Conservation (phyloP, 2,329 filamentous ascomycete genomes). For the Alternaria sp. region DNA sequence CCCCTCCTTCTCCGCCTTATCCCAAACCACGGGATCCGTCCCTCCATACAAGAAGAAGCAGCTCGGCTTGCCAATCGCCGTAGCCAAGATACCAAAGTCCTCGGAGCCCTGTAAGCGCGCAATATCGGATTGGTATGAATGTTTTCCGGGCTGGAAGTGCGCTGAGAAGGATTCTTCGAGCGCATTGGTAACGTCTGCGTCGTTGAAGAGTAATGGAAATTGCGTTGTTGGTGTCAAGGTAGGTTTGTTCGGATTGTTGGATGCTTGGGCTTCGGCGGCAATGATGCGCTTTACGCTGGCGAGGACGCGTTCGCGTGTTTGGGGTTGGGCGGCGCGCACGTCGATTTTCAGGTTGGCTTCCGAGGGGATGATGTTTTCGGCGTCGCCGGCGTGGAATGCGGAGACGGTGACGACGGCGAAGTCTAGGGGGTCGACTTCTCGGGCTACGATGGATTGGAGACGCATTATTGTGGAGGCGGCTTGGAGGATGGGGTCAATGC, state of each 20-base stretch:
- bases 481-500: slow-evolving; percentile 67
- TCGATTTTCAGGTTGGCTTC: slow-evolving; percentile 64
- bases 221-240: slow-evolving; percentile 51
- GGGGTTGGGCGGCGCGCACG: slow-evolving; percentile 58
- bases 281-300: slow-evolving; percentile 62
- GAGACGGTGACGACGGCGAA: slow-evolving; percentile 67
- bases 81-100: slow-evolving; percentile 67
- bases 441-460: slow-evolving; percentile 66
- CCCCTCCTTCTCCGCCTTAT: slow-evolving; percentile 58
- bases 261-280: slow-evolving; percentile 62
- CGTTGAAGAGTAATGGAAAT: slow-evolving; percentile 64
- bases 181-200: slow-evolving; percentile 53
- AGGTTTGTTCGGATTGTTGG: slow-evolving; percentile 56
- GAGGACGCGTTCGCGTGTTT: slow-evolving; percentile 60
- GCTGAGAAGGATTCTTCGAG: slow-evolving; percentile 57
- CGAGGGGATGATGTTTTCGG: slow-evolving; percentile 68
- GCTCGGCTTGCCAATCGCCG: slow-evolving; percentile 58
- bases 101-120: slow-evolving; percentile 61
- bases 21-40: slow-evolving; percentile 60
- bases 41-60: slow-evolving; percentile 67
- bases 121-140: slow-evolving; percentile 52
- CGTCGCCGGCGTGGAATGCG: slow-evolving; percentile 65
- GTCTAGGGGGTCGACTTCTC: slow-evolving; percentile 64
- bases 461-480: slow-evolving; percentile 64
- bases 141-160: slow-evolving; percentile 54